phyloP scores from a whole-genome alignment of 1,139 yeast species.

The Magnusiomyces clavatus region DNA sequence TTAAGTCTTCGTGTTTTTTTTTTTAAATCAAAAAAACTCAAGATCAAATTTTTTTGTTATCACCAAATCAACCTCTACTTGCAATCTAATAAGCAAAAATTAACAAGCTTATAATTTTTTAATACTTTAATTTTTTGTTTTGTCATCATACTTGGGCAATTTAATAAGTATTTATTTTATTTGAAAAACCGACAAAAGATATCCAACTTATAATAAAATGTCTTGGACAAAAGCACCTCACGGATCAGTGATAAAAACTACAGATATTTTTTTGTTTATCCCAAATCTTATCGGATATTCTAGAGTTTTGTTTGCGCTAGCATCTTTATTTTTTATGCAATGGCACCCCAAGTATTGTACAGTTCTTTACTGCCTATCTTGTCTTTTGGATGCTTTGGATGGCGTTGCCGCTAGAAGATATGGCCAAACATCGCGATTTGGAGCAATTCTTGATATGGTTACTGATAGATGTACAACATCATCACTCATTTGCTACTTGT shows the following conservation, averaged over 20 bases:
- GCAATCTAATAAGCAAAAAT: too few species aligned
- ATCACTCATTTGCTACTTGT: slow-evolving; percentile 75
- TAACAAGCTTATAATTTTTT: too few species aligned
- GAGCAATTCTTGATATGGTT: slow-evolving; percentile 98
- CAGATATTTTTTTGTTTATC: slow-evolving; percentile 62
- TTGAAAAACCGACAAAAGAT: not conserved
- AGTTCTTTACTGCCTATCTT: slow-evolving; percentile 73
- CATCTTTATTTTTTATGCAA: slow-evolving; percentile 76
- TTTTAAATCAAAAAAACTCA: too few species aligned
- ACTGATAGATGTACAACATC: slow-evolving; percentile 97
- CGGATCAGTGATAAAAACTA: slow-evolving; percentile 28
- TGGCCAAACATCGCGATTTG: slow-evolving; percentile 86
- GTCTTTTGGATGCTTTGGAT: slow-evolving; percentile 91
- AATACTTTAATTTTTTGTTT: not conserved
- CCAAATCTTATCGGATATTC: slow-evolving; percentile 90
- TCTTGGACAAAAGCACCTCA: slow-evolving; percentile 15
- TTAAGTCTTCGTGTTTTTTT: too few species aligned
- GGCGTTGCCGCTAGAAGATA: slow-evolving; percentile 90
- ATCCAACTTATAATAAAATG: too few species aligned
- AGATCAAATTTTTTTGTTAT: too few species aligned
- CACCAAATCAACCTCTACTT: too few species aligned
- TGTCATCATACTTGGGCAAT: not conserved
- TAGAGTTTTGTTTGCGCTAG: slow-evolving; percentile 70
- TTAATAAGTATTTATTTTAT: not conserved
- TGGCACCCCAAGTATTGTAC: slow-evolving; percentile 75